Conservation (phyloP, 1,284 basidiomycete genomes). For the Melanopsichium pennsylvanicum region DNA sequence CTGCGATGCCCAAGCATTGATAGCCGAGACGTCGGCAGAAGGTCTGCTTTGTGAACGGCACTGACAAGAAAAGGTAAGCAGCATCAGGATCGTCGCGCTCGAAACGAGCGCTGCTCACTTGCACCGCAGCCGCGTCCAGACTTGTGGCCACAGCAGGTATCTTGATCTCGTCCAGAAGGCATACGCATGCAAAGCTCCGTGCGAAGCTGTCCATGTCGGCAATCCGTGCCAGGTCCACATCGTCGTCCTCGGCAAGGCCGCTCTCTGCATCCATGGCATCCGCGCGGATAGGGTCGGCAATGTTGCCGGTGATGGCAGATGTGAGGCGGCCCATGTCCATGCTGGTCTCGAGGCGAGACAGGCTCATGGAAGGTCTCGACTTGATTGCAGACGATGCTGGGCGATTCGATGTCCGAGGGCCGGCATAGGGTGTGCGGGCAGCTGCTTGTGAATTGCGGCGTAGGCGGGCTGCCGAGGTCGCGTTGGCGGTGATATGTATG, state of each 20-base stretch:
- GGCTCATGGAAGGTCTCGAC: constrained; percentile 27
- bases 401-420: constrained; percentile 28
- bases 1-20: constrained; percentile 7
- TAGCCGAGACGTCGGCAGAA: constrained; percentile 29
- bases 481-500: constrained; percentile 21
- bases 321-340: constrained; percentile 15
- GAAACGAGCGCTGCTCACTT: constrained; percentile 13
- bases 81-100: constrained; percentile 4
- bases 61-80: constrained; percentile 22
- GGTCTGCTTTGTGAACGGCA: constrained; percentile 19
- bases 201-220: constrained; percentile 49
- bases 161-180: constrained; percentile 52
- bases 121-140: background rate
- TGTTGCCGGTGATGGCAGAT: constrained; percentile 10
- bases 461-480: constrained; percentile 20
- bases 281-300: constrained; percentile 8
- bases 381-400: constrained; percentile 21
- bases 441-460: constrained; percentile 42
- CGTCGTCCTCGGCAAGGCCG: constrained; percentile 13
- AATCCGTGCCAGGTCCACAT: constrained; percentile 19
- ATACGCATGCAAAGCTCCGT: constrained; percentile 47
- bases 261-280: constrained; percentile 13
- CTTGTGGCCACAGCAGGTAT: background rate
- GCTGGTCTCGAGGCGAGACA: constrained; percentile 32
- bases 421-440: constrained; percentile 38